These are phyloP conservation scores for Phytopythium montanum DNA, from an alignment of 352 stramenopile species.

Conservation along the genomic window DNA sequence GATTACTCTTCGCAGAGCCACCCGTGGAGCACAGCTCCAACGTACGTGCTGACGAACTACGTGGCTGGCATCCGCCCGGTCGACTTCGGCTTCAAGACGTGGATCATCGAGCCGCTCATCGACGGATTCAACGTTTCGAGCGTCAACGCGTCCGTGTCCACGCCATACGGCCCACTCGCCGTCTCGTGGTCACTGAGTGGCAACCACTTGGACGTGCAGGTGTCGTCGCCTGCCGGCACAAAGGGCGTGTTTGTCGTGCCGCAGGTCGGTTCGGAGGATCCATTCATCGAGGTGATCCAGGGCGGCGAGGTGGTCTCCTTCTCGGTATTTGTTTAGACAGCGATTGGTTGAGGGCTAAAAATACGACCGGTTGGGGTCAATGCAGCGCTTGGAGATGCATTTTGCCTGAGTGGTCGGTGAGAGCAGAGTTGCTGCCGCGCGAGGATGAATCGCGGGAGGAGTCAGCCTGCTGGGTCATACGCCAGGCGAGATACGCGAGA, in stretches of 20 bases:
- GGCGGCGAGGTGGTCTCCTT: neutral
- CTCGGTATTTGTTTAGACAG: conserved; percentile 8
- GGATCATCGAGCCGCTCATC: conserved; percentile 27
- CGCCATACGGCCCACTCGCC: conserved; percentile 14
- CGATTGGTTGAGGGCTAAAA: no score
- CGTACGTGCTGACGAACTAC: conserved; percentile 29
- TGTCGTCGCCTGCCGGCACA: conserved; percentile 14
- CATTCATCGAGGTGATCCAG: conserved; percentile 9
- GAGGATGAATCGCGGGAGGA: neutral
- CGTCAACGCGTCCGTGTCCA: conserved; percentile 21
- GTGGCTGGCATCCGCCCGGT: conserved; percentile 19
- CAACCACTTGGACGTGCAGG: conserved; percentile 10
- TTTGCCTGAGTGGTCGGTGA: neutral
- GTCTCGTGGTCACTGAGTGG: conserved; percentile 9
- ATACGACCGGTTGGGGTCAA: neutral
- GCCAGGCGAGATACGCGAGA: neutral
- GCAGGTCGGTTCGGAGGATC: conserved; percentile 12
- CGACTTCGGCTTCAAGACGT: conserved; percentile 22
- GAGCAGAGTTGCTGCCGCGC: neutral
- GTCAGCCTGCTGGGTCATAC: neutral
- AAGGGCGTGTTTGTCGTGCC: conserved; percentile 17
- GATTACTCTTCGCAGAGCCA: conserved; percentile 24
- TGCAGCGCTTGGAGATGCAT: neutral
- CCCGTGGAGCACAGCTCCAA: conserved; percentile 21
- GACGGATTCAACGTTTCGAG: conserved; percentile 20